These are phyloP conservation scores for Starmerella floris DNA, from an alignment of 805 yeast species.

Conservation along the genomic window DNA sequence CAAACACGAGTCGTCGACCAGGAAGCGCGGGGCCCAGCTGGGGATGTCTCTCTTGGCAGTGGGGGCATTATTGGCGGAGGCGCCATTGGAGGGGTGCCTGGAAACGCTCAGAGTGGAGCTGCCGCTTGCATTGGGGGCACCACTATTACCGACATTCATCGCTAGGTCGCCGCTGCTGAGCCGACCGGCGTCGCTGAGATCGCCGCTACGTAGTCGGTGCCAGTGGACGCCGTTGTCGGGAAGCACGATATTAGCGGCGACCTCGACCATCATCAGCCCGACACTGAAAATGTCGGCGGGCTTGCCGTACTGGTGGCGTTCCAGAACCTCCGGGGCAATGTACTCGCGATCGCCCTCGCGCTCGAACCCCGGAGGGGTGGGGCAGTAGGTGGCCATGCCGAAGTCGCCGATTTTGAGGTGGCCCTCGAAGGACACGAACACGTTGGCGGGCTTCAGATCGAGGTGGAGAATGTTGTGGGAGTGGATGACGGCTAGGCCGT, in stretches of 20 bases:
- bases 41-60: constrained; percentile 32
- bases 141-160: neutral
- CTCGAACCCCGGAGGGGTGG: constrained; percentile 50
- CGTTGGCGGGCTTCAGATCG: constrained; percentile 90
- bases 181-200: constrained; percentile 85
- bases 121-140: neutral
- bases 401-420: constrained; percentile 89
- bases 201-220: constrained; percentile 93
- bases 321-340: constrained; percentile 90
- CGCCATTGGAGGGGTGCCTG: neutral
- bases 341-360: constrained; percentile 96
- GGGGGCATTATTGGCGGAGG: neutral
- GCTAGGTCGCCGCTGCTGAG: constrained; percentile 50
- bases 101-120: neutral
- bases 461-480: constrained; percentile 63
- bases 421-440: constrained; percentile 90
- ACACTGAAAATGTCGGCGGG: constrained; percentile 93
- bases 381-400: constrained; percentile 79
- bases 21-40: constrained; percentile 74
- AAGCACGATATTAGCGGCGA: constrained; percentile 85
- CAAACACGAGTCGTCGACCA: constrained; percentile 55
- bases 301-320: constrained; percentile 67
- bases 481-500: constrained; percentile 71
- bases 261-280: constrained; percentile 84
- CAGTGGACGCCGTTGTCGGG: constrained; percentile 96